A percentile compares a stretch with the other conserved stretches of the same genome.
Evolutionary conservation across 2,329 filamentous ascomycete species (phyloP).

Genomic region (Decorospora gaudefroyi): DNA sequence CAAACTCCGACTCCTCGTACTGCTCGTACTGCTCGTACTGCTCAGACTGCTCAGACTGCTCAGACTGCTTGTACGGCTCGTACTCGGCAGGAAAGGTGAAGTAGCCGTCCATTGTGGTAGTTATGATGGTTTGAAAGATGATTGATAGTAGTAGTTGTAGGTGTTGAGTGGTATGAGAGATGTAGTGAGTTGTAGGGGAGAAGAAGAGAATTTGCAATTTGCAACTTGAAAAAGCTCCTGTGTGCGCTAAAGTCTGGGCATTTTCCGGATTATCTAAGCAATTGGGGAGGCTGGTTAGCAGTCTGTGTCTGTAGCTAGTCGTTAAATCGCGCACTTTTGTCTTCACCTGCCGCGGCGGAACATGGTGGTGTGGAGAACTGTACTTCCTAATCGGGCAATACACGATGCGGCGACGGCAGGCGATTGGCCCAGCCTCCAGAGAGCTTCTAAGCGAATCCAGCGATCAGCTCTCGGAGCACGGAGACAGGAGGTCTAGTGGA

Average conservation of each 20-base stretch:
- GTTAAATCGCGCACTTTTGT: constrained; percentile 1
- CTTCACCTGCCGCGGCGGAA: not conserved
- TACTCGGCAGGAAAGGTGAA: too few relatives aligned
- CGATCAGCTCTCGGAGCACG: not conserved
- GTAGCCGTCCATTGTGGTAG: too few relatives aligned
- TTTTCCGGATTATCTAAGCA: constrained; percentile 5
- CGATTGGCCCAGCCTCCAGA: constrained; percentile 5
- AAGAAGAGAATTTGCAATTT: not conserved
- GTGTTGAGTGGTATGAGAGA: not conserved
- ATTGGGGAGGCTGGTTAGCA: constrained; percentile 1
- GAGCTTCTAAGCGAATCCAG: not conserved
- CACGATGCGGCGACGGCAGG: not conserved
- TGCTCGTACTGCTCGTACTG: too few relatives aligned
- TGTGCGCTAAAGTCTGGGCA: constrained; percentile 5
- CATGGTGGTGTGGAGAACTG: not conserved
- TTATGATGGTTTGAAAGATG: not conserved
- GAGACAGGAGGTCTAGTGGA: not conserved
- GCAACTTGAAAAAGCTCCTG: not conserved
- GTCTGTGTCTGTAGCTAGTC: not conserved
- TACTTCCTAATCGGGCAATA: not conserved
- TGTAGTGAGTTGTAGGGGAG: not conserved
- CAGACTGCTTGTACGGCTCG: too few relatives aligned
- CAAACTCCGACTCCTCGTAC: too few relatives aligned
- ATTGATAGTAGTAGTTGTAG: not conserved
- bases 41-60: too few relatives aligned